These are phyloP conservation scores for Copromyces sp. DNA, from an alignment of 495 filamentous ascomycete genomes.

Conservation along the genomic window DNA sequence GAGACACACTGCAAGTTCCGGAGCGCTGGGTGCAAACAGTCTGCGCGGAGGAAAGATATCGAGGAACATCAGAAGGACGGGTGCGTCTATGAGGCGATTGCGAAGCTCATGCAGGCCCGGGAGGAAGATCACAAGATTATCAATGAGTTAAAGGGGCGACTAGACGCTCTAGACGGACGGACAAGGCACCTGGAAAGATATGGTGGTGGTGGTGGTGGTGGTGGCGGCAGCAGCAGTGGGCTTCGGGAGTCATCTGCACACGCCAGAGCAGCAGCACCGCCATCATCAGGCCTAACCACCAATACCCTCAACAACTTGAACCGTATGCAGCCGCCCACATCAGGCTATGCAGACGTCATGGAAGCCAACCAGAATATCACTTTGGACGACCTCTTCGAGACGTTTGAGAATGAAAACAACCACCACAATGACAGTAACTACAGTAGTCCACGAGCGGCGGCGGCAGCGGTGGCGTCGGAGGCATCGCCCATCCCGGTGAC, in stretches of 20 bases:
- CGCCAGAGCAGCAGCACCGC: not conserved
- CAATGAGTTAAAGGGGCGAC: constrained; percentile 12
- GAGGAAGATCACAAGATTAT: constrained; percentile 21
- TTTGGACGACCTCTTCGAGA: not conserved
- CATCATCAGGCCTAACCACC: not conserved
- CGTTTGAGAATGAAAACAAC: constrained; percentile 1
- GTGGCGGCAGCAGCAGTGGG: not conserved
- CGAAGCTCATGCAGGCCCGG: constrained; percentile 9
- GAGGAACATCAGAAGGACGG: constrained; percentile 16
- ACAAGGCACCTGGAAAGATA: not conserved
- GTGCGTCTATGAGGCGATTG: constrained; percentile 22
- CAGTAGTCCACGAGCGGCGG: constrained; percentile 1
- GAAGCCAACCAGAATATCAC: not conserved
- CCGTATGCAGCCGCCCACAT: not conserved
- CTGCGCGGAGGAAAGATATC: constrained; percentile 22
- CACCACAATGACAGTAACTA: constrained; percentile 5
- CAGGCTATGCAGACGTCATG: not conserved
- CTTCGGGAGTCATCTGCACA: not conserved
- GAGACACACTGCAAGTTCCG: constrained; percentile 32
- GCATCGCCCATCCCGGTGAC: constrained; percentile 3
- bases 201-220: not conserved
- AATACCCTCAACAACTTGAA: constrained; percentile 2
- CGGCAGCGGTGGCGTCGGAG: not conserved
- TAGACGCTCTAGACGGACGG: constrained; percentile 7
- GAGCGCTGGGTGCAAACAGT: constrained; percentile 29